Percentiles rank a stretch among this genome's conserved stretches.
These are phyloP conservation scores for Earliella scabrosa DNA, from an alignment of 1,284 basidiomycete species.

Conservation along the genomic window DNA sequence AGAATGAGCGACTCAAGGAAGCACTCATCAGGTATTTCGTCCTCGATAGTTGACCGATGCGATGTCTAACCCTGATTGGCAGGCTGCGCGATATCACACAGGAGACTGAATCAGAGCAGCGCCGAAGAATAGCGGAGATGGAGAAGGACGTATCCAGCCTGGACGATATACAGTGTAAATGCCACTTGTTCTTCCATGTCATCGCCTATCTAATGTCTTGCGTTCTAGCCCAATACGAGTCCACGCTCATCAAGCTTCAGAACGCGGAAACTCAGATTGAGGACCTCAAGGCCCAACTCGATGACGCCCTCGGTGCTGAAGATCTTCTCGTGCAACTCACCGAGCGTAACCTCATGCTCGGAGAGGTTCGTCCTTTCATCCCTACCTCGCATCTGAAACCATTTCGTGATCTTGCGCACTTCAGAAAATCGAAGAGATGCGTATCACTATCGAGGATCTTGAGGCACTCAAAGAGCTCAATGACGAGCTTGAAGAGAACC, in stretches of 20 bases:
- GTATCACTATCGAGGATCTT: slow-evolving; percentile 92
- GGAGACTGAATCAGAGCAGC: slow-evolving; percentile 88
- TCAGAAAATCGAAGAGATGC: slow-evolving; percentile 96
- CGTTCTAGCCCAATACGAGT: slow-evolving; percentile 79
- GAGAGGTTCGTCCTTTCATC: slow-evolving; percentile 63
- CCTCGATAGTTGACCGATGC: background rate
- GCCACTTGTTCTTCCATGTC: background rate
- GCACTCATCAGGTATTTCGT: slow-evolving; percentile 76
- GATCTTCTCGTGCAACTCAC: slow-evolving; percentile 97
- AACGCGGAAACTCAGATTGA: slow-evolving; percentile 92
- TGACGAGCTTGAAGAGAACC: slow-evolving; percentile 97
- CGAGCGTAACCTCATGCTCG: slow-evolving; percentile 90
- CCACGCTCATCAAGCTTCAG: slow-evolving; percentile 76
- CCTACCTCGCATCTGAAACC: background rate
- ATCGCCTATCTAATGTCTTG: background rate
- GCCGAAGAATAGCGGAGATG: slow-evolving; percentile 82
- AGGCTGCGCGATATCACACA: slow-evolving; percentile 88
- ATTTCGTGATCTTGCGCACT: slow-evolving; percentile 2
- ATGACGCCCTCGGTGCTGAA: slow-evolving; percentile 94
- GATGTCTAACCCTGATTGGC: slow-evolving; percentile 5
- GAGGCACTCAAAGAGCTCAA: slow-evolving; percentile 95
- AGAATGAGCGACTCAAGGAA: slow-evolving; percentile 95
- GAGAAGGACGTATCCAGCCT: slow-evolving; percentile 82
- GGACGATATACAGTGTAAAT: slow-evolving; percentile 73
- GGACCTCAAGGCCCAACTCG: slow-evolving; percentile 93